Conservation (phyloP, 495 filamentous ascomycete species). For the Alectoria sarmentosa region DNA sequence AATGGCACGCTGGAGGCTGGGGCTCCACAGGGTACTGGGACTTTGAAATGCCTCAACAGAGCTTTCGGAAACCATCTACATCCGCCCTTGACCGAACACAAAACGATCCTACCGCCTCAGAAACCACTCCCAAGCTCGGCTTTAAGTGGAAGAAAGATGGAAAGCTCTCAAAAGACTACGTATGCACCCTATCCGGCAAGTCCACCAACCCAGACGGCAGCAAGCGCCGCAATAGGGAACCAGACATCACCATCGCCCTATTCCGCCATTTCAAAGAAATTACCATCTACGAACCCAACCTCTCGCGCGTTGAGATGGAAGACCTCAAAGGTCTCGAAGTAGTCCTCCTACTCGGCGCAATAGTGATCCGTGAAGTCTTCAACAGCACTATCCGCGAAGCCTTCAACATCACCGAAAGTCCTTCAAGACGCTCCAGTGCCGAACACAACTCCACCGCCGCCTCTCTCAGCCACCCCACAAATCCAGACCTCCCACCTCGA, state of each 20-base stretch:
- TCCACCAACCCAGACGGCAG: conserved; percentile 53
- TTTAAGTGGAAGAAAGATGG: conserved; percentile 93
- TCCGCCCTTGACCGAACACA: conserved; percentile 72
- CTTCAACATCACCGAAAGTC: conserved; percentile 65
- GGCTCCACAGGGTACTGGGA: conserved; percentile 74
- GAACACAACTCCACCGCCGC: conserved; percentile 22
- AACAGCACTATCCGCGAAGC: conserved; percentile 58
- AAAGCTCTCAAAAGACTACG: conserved; percentile 74
- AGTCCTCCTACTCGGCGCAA: conserved; percentile 71
- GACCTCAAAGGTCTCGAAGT: conserved; percentile 92
- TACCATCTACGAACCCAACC: conserved; percentile 87
- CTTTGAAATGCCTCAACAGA: conserved; percentile 84
- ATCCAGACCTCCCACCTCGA: conserved; percentile 18
- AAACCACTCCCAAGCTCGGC: conserved; percentile 66
- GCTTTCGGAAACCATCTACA: conserved; percentile 70
- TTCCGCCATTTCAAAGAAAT: conserved; percentile 63
- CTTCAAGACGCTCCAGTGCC: conserved; percentile 22
- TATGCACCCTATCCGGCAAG: conserved; percentile 73
- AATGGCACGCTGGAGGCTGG: conserved; percentile 66
- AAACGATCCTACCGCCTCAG: conserved; percentile 57
- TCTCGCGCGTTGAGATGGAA: conserved; percentile 84
- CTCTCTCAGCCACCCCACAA: conserved; percentile 18
- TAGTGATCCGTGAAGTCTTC: conserved; percentile 83
- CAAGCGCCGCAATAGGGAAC: conserved; percentile 74
- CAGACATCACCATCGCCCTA: conserved; percentile 85